Percentiles rank a stretch among this genome's conserved stretches.
Evolutionary conservation across 139 green algal species (phyloP).

Genomic region (Chlorella sp.): DNA sequence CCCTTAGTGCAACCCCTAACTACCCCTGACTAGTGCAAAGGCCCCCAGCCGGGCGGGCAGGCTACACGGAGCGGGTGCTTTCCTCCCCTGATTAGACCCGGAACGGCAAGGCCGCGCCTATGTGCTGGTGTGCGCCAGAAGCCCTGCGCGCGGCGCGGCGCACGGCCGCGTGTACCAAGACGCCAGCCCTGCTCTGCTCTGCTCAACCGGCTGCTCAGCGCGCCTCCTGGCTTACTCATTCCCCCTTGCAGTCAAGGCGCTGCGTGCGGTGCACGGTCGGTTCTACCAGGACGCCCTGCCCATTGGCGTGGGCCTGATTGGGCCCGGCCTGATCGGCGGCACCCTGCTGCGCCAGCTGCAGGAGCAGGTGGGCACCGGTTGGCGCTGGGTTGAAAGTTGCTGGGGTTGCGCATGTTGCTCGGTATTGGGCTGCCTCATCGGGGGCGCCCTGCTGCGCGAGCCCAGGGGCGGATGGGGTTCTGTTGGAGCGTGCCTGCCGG

Average conservation of each 20-base stretch:
- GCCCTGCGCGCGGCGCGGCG: too few species aligned
- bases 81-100: too few species aligned
- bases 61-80: too few species aligned
- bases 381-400: neutral
- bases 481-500: too few species aligned
- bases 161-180: neutral
- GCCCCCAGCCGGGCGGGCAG: too few species aligned
- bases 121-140: too few species aligned
- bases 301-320: slow-evolving; percentile 90
- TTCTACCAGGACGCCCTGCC: slow-evolving; percentile 95
- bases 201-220: too few species aligned
- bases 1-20: neutral
- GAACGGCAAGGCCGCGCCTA: too few species aligned
- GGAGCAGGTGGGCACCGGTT: slow-evolving; percentile 60
- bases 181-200: neutral
- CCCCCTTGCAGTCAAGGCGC: slow-evolving; percentile 51
- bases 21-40: too few species aligned
- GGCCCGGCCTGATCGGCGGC: slow-evolving; percentile 90
- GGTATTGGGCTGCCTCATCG: neutral
- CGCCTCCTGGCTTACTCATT: neutral
- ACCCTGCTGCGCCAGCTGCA: slow-evolving; percentile 92
- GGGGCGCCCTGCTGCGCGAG: neutral
- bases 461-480: too few species aligned
- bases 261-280: slow-evolving; percentile 89
- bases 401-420: neutral